Base-by-base conservation (phyloP, 164 flowering plant genomes). In the Piper longum region DNA sequence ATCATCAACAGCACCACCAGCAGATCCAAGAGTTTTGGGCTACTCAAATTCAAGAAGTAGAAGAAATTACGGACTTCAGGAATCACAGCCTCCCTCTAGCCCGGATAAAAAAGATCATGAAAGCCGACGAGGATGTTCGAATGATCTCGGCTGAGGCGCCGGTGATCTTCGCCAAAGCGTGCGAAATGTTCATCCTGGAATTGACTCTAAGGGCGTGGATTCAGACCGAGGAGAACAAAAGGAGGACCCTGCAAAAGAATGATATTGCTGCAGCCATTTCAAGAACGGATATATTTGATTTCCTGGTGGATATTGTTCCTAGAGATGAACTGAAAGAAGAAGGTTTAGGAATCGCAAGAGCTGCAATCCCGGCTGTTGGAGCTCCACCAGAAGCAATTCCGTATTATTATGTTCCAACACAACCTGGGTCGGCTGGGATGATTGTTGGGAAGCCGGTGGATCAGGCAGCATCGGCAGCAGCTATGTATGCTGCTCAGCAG, bases 61-160 rank as follows among this genome's bases (percentile, higher is more conserved):
- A 68, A 39, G 66, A 68, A 51, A 68, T 66, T 7, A 62, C 71
- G 39, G 71, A 68, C 57, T 68, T 68, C 62, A 68, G 58, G 17
- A 68, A 68, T 43, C 71, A 68, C 56, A 68, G 66, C 62, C 71
- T 68, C 9, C 71, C 71, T 13, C 66, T 68, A 39, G 71, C 71
- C n/a, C 61, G 71, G 57, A 68, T 68, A 57, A 68, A 68, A 57
- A 68, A 68, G 62, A 68, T 68, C 57, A 68, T 68, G 71, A 68
- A 68, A 62, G 71, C 71, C 7, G 71, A 68, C 36, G 71, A 68
- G 62, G 71, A 68, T 51, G 71, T 68, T 41, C 54, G 71, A 55
- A 68, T 68, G 71, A 68, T 68, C 14, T 62, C 71, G 3, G 71
- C 66, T 5, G 71, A 68, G 66, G 71, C 71, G 45, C 71, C 71